Evolutionary conservation across 257 asterid genomes (phyloP).

Genomic region (Sherardia arvensis): DNA sequence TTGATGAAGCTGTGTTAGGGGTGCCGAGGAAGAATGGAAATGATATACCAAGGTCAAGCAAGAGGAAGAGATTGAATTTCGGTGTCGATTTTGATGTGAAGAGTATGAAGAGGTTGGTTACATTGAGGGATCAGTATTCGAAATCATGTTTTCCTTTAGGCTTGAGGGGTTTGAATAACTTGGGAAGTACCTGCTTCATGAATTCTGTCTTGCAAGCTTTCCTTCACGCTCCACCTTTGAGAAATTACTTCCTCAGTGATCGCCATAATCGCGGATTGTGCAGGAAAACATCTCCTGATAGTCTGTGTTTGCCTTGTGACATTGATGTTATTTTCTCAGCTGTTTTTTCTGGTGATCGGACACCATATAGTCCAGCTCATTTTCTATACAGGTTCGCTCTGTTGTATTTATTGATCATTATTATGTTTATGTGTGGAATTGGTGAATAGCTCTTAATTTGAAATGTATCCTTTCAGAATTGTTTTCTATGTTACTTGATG

Average conservation of each 20-base stretch:
- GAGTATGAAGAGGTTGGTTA: conserved; percentile 30
- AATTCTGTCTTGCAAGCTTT: conserved; percentile 72
- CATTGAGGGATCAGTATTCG: conserved; percentile 41
- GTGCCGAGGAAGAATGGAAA: conserved; percentile 27
- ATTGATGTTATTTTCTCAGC: conserved; percentile 54
- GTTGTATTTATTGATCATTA: not conserved
- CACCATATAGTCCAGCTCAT: conserved; percentile 62
- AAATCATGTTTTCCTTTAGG: conserved; percentile 61
- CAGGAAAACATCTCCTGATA: conserved; percentile 27
- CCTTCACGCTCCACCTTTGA: conserved; percentile 64
- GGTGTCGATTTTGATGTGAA: conserved; percentile 44
- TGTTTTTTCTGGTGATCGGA: conserved; percentile 48
- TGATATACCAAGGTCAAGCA: conserved; percentile 40
- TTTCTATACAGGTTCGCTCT: conserved; percentile 62
- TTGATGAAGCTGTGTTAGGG: conserved; percentile 40
- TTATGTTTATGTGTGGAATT: not conserved
- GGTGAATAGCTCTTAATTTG: not conserved
- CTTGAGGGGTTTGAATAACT: conserved; percentile 68
- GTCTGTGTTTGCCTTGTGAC: conserved; percentile 62
- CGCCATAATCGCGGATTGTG: conserved; percentile 44
- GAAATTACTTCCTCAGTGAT: conserved; percentile 58
- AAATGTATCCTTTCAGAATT: not conserved
- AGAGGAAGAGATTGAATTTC: conserved; percentile 70
- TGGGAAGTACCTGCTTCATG: conserved; percentile 70
- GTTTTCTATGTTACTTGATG: not conserved